A percentile compares a stretch with the other conserved stretches of the same genome.
These are phyloP conservation scores for Thielaviopsis punctulata DNA, from an alignment of 2,329 filamentous ascomycete genomes.

Conservation along the genomic window DNA sequence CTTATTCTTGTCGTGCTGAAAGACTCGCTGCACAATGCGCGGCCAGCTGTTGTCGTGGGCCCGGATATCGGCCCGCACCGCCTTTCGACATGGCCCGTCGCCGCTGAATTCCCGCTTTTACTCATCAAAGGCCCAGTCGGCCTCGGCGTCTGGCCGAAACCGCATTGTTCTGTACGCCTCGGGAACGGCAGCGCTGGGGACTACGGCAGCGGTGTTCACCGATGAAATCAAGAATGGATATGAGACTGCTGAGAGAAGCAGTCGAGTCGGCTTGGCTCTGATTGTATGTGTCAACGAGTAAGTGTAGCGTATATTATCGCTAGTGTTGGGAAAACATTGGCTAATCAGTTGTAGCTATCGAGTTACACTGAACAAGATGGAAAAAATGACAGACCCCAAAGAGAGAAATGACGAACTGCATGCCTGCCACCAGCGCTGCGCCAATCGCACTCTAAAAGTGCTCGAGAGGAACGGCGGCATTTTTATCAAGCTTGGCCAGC, in stretches of 20 bases:
- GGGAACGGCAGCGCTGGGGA: constrained; percentile 31
- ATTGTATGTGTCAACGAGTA: constrained; percentile 81
- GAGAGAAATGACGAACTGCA: constrained; percentile 53
- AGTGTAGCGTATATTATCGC: constrained; percentile 8
- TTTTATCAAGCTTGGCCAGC: constrained; percentile 94
- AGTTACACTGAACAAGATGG: constrained; percentile 55
- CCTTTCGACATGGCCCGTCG: neutral
- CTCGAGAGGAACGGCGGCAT: constrained; percentile 95
- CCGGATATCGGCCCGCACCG: constrained; percentile 4
- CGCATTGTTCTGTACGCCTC: constrained; percentile 30
- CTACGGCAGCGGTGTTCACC: constrained; percentile 35
- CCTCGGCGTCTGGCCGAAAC: constrained; percentile 4
- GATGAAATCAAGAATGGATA: constrained; percentile 63
- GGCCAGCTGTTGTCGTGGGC: constrained; percentile 9
- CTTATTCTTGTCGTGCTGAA: neutral
- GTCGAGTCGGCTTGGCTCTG: constrained; percentile 58
- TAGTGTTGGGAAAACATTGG: neutral
- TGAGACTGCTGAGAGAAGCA: constrained; percentile 57
- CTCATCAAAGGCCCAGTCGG: neutral
- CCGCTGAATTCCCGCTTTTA: constrained; percentile 5
- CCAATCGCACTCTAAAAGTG: constrained; percentile 67
- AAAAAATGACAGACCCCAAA: constrained; percentile 41
- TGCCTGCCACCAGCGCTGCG: constrained; percentile 83
- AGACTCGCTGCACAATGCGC: constrained; percentile 1
- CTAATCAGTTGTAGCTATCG: constrained; percentile 51